These are phyloP conservation scores for Geranium incanum DNA, from an alignment of 441 rosid genomes.

Conservation along the genomic window DNA sequence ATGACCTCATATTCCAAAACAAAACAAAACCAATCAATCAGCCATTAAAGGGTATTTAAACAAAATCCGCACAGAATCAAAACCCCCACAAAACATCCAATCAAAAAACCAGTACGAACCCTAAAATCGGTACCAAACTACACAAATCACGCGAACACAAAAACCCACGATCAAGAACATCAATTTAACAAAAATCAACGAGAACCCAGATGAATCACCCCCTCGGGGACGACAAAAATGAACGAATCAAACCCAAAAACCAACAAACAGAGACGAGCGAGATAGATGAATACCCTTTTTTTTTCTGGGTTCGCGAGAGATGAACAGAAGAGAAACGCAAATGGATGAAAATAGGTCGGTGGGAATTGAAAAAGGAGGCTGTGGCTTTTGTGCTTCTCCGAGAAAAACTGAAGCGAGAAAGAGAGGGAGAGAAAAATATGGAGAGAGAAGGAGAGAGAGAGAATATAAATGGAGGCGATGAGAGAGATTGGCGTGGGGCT, in stretches of 20 bases:
- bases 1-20: neutral
- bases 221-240: neutral
- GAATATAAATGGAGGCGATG: neutral
- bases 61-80: neutral
- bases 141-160: neutral
- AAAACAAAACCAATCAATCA: neutral
- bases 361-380: neutral
- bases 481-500: conserved; percentile 10
- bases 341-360: neutral
- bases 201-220: neutral
- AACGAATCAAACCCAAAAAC: neutral
- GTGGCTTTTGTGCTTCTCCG: conserved; percentile 5
- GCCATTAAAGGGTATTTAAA: neutral
- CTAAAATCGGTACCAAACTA: neutral
- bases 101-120: neutral
- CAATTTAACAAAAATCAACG: neutral
- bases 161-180: neutral
- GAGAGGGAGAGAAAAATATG: conserved; percentile 1
- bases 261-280: neutral
- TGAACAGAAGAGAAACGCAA: neutral
- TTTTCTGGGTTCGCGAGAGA: neutral
- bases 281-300: neutral
- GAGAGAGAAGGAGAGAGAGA: conserved; percentile 5
- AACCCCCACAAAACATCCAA: neutral
- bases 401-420: conserved; percentile 6